Evolutionary conservation across 2,329 filamentous ascomycete genomes (phyloP), one percentile per base, ranked within the genome.

Genomic region (Fusarium bactridioides): DNA sequence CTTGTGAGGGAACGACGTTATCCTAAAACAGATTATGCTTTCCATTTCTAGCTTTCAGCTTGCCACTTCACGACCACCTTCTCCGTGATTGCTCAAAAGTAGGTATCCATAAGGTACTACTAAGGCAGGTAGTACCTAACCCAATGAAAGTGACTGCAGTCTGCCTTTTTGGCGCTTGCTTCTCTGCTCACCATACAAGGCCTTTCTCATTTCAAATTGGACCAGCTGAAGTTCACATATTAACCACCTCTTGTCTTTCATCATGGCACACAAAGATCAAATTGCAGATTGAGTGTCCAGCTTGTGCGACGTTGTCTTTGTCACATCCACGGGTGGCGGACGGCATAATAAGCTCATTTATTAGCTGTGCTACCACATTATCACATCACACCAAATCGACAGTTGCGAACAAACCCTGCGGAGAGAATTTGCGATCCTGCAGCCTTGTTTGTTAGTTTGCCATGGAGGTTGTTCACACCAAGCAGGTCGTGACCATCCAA

Each of bases 21-120:
- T 69, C 71, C 71, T 40, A 70, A 73, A 74, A 65, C 63, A 74
- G 71, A 63, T 57, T 25, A 64, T 72, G 47, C 60, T 60, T 74
- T 74, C 71, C 73, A 35, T 74, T 75, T 73, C 58, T 54, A 72
- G 73, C 53, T 54, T 48, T 23, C 59, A 58, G 63, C 66, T 77
- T 66, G 72, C 72, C 72, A 76, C 67, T 66, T 71, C 72, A 67
- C 63, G 65, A 45, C 65, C 65, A 64, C 58, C 45, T 45, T 69
- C 62, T 50, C 50, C 53, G 61, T 69, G 65, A 61, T 69, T 41
- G 61, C 63, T 64, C 67, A 57, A 63, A 56, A 57, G 40, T 15
- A 33, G 31, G 31, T 48, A 57, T 57, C 29, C 40, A 25, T 13
- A 50, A 29, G 11, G 38, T 41, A 35, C 48, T 51, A 29, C 48